Base-by-base conservation (phyloP, 805 yeast species). In the Yamadazyma paraphyllophila region DNA sequence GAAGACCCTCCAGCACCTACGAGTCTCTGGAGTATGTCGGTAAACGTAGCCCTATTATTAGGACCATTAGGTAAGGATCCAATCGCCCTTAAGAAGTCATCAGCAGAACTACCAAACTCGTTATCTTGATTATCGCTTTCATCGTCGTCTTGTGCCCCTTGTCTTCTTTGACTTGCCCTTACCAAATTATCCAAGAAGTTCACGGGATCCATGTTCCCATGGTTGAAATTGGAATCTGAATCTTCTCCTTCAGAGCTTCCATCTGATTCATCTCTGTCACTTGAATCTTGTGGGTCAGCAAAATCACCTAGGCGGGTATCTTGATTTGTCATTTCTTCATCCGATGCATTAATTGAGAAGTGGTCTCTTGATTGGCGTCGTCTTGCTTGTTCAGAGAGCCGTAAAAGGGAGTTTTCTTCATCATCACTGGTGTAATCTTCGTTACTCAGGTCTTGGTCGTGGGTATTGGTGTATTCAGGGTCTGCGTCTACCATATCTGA, bases 381-480 rank as follows among this genome's bases (percentile, higher is more conserved):
- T 34, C 57, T 46, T 11, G 58, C 56, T 41, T 72, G 74, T 12
- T 68, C 73, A 7, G 77, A 64, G 37, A 77, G 54, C 36, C 79
- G 56, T 4, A 55, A 54, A 20, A 77, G 52, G 2, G 72, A 60
- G 7, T 57, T 63, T 12, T 55, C 58, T 29, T 60, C 64, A 14
- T 51, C 53, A 41, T 50, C 61, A 20, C 24, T 20, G 29, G 36
- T 26, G 35, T 45, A 35, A 14, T 17, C 29, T n/a, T 12, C 26
- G 37, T 6, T 34, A 43, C 13, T 33, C 45, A 7, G 24, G 6
- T 20, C 24, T 6, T 20, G 6, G 24, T 20, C 24, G 24, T 20
- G 24, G 24, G 24, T 20, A 6, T 20, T 3, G 24, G 24, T 20
- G 24, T 20, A 20, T 6, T 20, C 24, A 20, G 24, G 24, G 24